These are phyloP conservation scores for Podaxis sp. DNA, from an alignment of 768 basidiomycete species.

Conservation along the genomic window DNA sequence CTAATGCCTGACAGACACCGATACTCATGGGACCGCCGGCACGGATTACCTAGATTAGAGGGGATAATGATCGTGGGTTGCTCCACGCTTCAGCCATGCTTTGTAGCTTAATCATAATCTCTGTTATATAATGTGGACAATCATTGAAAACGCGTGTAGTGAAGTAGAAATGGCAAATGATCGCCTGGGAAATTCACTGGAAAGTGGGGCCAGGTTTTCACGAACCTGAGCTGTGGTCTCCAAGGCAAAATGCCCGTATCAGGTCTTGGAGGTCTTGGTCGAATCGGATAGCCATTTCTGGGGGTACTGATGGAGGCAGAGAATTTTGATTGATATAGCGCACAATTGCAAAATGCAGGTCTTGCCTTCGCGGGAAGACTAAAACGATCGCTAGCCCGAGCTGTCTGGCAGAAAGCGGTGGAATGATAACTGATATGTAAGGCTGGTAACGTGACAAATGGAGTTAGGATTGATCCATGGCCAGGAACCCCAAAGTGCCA, in stretches of 20 bases:
- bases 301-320: neutral
- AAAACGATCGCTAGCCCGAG: neutral
- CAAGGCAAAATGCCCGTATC: no score
- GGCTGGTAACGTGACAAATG: neutral
- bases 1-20: neutral
- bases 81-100: neutral
- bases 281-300: neutral
- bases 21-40: slow-evolving; percentile 7
- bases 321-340: neutral
- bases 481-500: neutral
- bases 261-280: no score
- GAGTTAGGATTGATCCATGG: neutral
- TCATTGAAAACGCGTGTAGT: neutral
- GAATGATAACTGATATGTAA: neutral
- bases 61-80: neutral
- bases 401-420: neutral
- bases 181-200: no score
- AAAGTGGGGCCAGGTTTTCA: no score
- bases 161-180: neutral
- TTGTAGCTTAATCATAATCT: neutral
- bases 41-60: neutral
- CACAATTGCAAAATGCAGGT: neutral
- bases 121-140: neutral
- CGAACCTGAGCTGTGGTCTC: no score
- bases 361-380: slow-evolving; percentile 14